Percentiles rank a stretch among this genome's conserved stretches.
phyloP scores from a whole-genome alignment of 2,329 filamentous ascomycete species.

The Ceratocystis variospora region DNA sequence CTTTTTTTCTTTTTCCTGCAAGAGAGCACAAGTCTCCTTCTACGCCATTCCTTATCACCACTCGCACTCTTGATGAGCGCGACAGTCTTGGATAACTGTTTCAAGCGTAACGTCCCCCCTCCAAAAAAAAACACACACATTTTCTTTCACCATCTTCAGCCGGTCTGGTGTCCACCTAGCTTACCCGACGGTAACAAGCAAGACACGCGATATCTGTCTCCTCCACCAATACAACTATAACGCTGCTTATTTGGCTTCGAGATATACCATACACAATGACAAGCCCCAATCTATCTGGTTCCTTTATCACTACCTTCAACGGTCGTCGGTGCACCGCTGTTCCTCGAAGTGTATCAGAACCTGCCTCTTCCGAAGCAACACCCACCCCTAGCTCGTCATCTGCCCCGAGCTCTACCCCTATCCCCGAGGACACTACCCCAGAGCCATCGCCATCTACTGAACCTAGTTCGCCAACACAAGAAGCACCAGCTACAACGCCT shows the following conservation, averaged over 20 bases:
- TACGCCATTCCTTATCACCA: slow-evolving; percentile 9
- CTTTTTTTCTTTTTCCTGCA: slow-evolving; percentile 14
- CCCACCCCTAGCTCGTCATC: slow-evolving; percentile 18
- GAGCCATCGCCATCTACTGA: slow-evolving; percentile 15
- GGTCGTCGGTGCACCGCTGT: slow-evolving; percentile 42
- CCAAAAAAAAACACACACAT: not conserved
- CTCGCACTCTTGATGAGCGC: slow-evolving; percentile 8
- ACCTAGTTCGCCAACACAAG: slow-evolving; percentile 14
- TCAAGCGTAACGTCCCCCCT: not conserved
- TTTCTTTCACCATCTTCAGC: not conserved
- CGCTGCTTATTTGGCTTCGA: not conserved
- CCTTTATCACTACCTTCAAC: slow-evolving; percentile 36
- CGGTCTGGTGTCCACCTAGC: not conserved
- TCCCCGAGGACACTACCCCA: slow-evolving; percentile 18
- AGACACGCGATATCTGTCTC: not conserved
- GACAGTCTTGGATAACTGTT: not conserved
- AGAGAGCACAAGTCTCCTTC: slow-evolving; percentile 20
- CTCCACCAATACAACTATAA: not conserved
- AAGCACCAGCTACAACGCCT: not conserved
- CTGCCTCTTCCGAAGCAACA: slow-evolving; percentile 20
- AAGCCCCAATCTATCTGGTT: slow-evolving; percentile 32
- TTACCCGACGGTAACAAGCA: not conserved
- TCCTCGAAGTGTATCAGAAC: slow-evolving; percentile 27
- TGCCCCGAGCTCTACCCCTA: slow-evolving; percentile 19
- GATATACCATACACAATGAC: slow-evolving; percentile 29